Evolutionary conservation across 202 grass and related monocot species (phyloP), one percentile per base, ranked within the genome.

Genomic region (Brachypodium distachyon): DNA sequence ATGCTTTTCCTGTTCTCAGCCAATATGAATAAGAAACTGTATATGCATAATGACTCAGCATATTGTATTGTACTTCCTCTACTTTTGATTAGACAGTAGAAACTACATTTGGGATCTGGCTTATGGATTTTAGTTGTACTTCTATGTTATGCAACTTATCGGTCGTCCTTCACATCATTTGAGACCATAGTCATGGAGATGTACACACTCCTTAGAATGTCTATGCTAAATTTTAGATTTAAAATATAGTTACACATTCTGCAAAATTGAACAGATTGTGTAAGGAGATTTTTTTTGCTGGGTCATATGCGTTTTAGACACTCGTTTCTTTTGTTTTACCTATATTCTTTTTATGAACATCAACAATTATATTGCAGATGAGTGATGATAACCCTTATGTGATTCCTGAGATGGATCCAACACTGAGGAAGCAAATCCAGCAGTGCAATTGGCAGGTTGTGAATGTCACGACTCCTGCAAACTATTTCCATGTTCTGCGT

Each of bases 321-420:
- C n/a, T n/a, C n/a, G n/a, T n/a, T n/a, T n/a, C n/a, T n/a, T n/a
- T n/a, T n/a, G n/a, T n/a, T n/a, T n/a, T n/a, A n/a, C n/a, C n/a
- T n/a, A n/a, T n/a, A n/a, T n/a, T n/a, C n/a, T n/a, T n/a, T n/a
- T n/a, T n/a, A n/a, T n/a, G n/a, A n/a, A n/a, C n/a, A n/a, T n/a
- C n/a, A n/a, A 10, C 0, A 33, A 53, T 62, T 76, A 8, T 4
- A 87, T 28, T 16, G 28, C 88, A 97, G 94, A 97, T 97, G 94
- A 91, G 86, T 73, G 94, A 97, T 81, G 94, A 97, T 58, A 91
- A 97, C 58, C 86, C 90, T 47, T 93, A 88, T 73, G 84, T 84
- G 31, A 93, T 97, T 76, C 94, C 94, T 40, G 94, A 97, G 81
- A 97, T 97, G 94, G 94, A 93, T 47, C 61, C 94, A 48, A 97